These are phyloP conservation scores for Protomyces macrosporus DNA, from an alignment of 1,139 yeast species.

Conservation along the genomic window DNA sequence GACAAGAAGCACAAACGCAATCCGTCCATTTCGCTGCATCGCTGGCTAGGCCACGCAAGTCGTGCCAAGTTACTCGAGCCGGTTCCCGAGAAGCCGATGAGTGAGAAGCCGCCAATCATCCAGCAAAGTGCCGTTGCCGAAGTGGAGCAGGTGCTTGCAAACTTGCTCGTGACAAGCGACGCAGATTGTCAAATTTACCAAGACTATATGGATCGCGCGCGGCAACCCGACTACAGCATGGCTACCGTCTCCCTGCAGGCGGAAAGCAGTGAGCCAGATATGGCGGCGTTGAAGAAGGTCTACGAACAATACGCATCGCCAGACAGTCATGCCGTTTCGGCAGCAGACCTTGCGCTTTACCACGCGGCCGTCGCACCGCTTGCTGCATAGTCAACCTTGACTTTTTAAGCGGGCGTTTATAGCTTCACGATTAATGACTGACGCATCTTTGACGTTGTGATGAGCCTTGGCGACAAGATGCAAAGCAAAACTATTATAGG, in stretches of 20 bases:
- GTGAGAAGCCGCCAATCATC: neutral
- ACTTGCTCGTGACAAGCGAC: neutral
- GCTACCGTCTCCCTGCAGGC: no score
- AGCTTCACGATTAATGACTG: neutral
- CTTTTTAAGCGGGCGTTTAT: neutral
- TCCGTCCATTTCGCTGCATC: slow-evolving; percentile 6
- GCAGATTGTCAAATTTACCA: neutral
- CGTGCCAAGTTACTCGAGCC: neutral
- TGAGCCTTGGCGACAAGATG: neutral
- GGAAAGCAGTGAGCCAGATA: neutral
- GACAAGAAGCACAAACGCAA: neutral
- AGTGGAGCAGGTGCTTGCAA: neutral
- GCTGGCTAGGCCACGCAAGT: slow-evolving; percentile 21
- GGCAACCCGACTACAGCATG: neutral
- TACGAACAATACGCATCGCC: neutral
- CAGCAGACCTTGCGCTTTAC: neutral
- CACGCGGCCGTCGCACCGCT: neutral
- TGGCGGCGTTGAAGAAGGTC: neutral
- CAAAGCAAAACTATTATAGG: no score
- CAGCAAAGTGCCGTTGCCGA: neutral
- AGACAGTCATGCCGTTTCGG: neutral
- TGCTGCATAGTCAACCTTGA: neutral
- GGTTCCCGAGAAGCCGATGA: neutral
- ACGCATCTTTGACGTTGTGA: neutral
- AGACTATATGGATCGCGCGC: neutral